Base-by-base conservation (phyloP, 2,329 filamentous ascomycete genomes). In the Fusarium sp. region DNA sequence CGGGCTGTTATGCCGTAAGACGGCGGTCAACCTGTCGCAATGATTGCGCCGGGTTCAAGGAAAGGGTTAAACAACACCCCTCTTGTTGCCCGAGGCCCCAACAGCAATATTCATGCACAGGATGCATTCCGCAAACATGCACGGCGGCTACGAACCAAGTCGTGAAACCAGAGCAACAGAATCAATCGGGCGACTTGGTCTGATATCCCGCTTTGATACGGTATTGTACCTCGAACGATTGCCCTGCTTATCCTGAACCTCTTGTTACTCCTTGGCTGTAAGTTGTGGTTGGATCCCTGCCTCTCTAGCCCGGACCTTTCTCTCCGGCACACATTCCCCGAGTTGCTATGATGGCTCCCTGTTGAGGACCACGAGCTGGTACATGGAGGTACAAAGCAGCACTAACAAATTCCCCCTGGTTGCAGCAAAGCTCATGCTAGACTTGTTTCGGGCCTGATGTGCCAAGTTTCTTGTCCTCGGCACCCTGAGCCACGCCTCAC, bases 381-480 rank as follows among this genome's bases (percentile, higher is more conserved):
- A 76, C 75, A 29, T 42, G 65, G 52, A 67, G 57, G 54, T 68
- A 74, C 67, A 68, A 72, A n/a, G 13, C 24, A 68, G 66, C 64
- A 62, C 70, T 74, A 74, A 77, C 74, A 76, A 57, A 66, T 64
- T 42, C 62, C 64, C 47, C 62, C 59, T 61, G 63, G 29, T 59
- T 42, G 60, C 34, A 52, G 57, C 29, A n/a, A 42, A n/a, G 2
- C 8, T 38, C 29, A 34, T 37, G 34, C 67, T 73, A 71, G 60
- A n/a, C 63, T 22, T 1, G 10, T 38, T 68, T 9, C 22, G 60
- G 31, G 8, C 8, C 14, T 29, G 45, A 40, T 62, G 29, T 35
- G 29, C 56, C 31, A 52, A 42, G 29, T 24, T 38, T 18, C 20
- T 11, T 60, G 54, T 34, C 29, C 52, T 31, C 10, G 22, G 31